Percentiles rank a stretch among this genome's conserved stretches.
Evolutionary conservation across 2,329 filamentous ascomycete species (phyloP).

Genomic region (Aphanocladium album): DNA sequence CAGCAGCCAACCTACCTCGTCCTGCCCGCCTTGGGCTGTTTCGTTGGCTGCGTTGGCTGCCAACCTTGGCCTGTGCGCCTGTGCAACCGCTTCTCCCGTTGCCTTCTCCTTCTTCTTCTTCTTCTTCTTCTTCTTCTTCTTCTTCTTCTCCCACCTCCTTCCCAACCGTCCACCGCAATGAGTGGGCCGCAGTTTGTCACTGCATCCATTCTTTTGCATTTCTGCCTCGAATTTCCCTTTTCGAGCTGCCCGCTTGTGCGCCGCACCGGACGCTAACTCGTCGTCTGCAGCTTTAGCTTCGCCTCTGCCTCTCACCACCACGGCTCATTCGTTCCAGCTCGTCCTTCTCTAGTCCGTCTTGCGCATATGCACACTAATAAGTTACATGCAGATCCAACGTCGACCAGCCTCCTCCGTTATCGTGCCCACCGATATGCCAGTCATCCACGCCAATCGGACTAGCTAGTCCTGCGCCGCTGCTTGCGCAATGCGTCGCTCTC

Average conservation of each 20-base stretch:
- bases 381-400: background rate
- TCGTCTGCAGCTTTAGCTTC: slow-evolving; percentile 4
- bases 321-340: background rate
- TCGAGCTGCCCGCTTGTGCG: background rate
- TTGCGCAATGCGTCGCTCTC: background rate
- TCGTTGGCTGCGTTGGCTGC: background rate
- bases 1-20: background rate
- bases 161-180: background rate
- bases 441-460: slow-evolving; percentile 5
- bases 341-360: background rate
- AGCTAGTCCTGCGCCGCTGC: background rate
- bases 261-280: background rate
- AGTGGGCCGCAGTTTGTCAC: background rate
- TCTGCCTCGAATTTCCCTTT: background rate
- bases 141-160: background rate
- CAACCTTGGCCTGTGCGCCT: background rate
- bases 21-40: background rate
- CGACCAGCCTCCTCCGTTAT: slow-evolving; percentile 4
- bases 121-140: too few relatives aligned
- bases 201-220: background rate
- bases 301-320: background rate
- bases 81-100: background rate
- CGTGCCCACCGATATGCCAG: slow-evolving; percentile 1
- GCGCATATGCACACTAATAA: background rate
- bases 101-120: too few relatives aligned